These are phyloP conservation scores for Malus asiatica DNA, from an alignment of 306 rosid genomes.

Conservation along the genomic window DNA sequence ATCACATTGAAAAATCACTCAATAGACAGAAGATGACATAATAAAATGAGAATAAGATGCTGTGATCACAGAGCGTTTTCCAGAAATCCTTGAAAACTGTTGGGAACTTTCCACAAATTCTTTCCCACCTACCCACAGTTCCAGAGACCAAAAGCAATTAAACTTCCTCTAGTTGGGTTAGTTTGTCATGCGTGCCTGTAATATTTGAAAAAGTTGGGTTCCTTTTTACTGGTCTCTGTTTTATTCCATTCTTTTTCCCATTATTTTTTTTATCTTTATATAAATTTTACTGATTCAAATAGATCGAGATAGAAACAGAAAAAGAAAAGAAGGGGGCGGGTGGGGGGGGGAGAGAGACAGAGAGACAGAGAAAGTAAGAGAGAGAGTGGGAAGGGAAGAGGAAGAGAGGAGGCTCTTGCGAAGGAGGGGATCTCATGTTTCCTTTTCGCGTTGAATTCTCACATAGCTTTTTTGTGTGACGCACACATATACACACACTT, in stretches of 20 bases:
- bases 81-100: slow-evolving; percentile 64
- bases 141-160: not conserved
- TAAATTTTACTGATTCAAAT: slow-evolving; percentile 3
- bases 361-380: not conserved
- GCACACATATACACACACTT: not conserved
- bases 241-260: not conserved
- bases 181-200: not conserved
- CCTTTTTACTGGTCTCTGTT: slow-evolving; percentile 16
- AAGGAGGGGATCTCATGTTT: slow-evolving; percentile 43
- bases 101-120: slow-evolving; percentile 32
- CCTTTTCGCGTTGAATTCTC: slow-evolving; percentile 72
- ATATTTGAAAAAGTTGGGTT: not conserved
- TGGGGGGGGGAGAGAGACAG: not conserved
- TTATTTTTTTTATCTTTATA: not conserved
- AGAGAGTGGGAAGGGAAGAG: not conserved
- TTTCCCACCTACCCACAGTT: slow-evolving; percentile 18
- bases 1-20: too few relatives aligned
- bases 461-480: slow-evolving; percentile 16
- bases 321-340: not conserved
- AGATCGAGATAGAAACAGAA: slow-evolving; percentile 15
- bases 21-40: slow-evolving; percentile 8
- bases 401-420: slow-evolving; percentile 34
- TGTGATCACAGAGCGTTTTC: slow-evolving; percentile 45
- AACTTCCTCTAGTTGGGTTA: not conserved
- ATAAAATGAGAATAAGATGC: slow-evolving; percentile 46